Percentiles rank a stretch among this genome's conserved stretches.
phyloP scores from a whole-genome alignment of 2,329 filamentous ascomycete species.

The Fusarium haematococcum region DNA sequence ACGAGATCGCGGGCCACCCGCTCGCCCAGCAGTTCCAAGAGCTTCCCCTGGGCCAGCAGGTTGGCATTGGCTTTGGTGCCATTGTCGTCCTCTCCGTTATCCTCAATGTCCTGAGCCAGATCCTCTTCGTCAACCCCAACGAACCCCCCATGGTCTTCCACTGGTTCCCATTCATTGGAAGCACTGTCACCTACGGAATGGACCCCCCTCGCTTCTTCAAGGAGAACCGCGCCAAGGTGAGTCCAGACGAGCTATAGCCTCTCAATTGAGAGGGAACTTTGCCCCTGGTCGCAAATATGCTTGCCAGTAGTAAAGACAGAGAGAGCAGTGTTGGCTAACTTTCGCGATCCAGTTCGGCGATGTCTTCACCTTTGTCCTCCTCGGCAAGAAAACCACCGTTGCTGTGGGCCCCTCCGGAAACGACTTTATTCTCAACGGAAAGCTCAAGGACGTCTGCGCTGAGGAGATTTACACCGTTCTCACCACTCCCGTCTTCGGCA shows the following conservation, averaged over 20 bases:
- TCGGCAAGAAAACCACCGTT: constrained; percentile 91
- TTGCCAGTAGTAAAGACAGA: not conserved
- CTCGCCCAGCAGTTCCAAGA: constrained; percentile 62
- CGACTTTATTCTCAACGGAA: constrained; percentile 92
- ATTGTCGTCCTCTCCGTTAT: constrained; percentile 70
- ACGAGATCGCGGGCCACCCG: constrained; percentile 62
- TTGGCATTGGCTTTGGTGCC: constrained; percentile 56
- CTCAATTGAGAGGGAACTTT: not conserved
- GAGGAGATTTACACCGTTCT: constrained; percentile 91
- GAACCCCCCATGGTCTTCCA: constrained; percentile 86
- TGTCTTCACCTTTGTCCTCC: constrained; percentile 88
- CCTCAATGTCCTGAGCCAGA: constrained; percentile 83
- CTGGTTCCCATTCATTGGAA: constrained; percentile 86
- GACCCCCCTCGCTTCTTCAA: constrained; percentile 90
- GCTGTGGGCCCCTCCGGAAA: constrained; percentile 85
- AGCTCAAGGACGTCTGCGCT: constrained; percentile 88
- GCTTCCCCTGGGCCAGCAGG: constrained; percentile 61
- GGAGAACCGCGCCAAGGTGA: constrained; percentile 80
- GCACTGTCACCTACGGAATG: constrained; percentile 93
- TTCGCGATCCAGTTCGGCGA: constrained; percentile 76
- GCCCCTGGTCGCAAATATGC: not conserved
- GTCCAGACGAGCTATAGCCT: constrained; percentile 31
- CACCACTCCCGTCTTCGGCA: constrained; percentile 79
- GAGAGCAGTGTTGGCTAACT: constrained; percentile 18
- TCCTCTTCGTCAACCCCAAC: constrained; percentile 84